These are phyloP conservation scores for Aspergillus fischeri DNA, from an alignment of 2,329 filamentous ascomycete genomes.

Conservation along the genomic window DNA sequence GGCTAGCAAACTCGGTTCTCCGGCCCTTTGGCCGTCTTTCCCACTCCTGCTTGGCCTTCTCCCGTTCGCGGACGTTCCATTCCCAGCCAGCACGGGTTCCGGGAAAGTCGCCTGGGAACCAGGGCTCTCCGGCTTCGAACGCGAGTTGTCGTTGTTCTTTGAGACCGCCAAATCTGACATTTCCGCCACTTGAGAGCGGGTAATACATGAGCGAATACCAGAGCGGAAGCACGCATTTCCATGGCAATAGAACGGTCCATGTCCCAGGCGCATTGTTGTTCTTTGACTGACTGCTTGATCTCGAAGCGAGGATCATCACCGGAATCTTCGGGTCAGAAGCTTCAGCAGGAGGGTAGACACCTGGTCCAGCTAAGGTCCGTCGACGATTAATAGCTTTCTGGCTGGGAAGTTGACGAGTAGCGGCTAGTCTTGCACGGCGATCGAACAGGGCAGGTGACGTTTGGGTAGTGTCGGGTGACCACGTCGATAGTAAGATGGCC, in stretches of 20 bases:
- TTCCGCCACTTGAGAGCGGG: conserved; percentile 72
- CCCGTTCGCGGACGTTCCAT: conserved; percentile 69
- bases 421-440: conserved; percentile 60
- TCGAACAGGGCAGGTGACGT: conserved; percentile 60
- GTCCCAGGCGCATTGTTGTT: conserved; percentile 57
- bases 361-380: conserved; percentile 60
- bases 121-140: conserved; percentile 73
- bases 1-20: conserved; percentile 66
- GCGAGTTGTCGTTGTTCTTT: conserved; percentile 73
- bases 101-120: conserved; percentile 82
- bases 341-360: conserved; percentile 55
- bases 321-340: conserved; percentile 72
- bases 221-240: conserved; percentile 79
- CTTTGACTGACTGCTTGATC: conserved; percentile 36
- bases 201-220: conserved; percentile 86
- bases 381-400: conserved; percentile 80
- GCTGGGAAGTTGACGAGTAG: conserved; percentile 62
- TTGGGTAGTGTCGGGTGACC: conserved; percentile 59
- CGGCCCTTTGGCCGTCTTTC: conserved; percentile 76
- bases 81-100: conserved; percentile 72
- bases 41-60: conserved; percentile 62
- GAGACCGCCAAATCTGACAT: conserved; percentile 76
- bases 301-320: conserved; percentile 63
- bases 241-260: conserved; percentile 84
- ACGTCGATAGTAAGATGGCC: conserved; percentile 59